phyloP scores from a whole-genome alignment of 2,329 filamentous ascomycete species.

The Penicillium expansum region DNA sequence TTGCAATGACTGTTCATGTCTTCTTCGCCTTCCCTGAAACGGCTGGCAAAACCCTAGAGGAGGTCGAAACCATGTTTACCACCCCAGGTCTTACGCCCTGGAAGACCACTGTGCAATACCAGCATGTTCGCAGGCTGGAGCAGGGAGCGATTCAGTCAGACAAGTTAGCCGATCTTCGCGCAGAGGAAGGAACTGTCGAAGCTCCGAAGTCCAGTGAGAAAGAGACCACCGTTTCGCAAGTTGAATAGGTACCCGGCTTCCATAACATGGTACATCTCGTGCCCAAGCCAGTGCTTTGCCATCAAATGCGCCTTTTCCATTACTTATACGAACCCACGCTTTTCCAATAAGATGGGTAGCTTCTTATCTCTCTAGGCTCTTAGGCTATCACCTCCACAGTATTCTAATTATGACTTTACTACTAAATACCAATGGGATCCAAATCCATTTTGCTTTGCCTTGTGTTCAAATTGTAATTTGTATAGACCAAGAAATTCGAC shows the following conservation, averaged over 20 bases:
- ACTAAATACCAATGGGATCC: not conserved
- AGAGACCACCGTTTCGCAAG: not conserved
- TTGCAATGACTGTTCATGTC: slow-evolving; percentile 64
- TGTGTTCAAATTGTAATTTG: not conserved
- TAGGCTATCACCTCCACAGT: not conserved
- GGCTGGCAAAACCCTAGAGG: slow-evolving; percentile 69
- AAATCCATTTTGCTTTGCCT: not conserved
- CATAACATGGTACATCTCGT: not conserved
- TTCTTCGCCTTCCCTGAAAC: slow-evolving; percentile 47
- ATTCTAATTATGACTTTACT: not conserved
- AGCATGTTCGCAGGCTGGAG: slow-evolving; percentile 19
- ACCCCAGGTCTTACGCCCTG: slow-evolving; percentile 28
- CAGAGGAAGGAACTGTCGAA: slow-evolving; percentile 7
- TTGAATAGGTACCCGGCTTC: not conserved
- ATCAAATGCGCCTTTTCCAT: not conserved
- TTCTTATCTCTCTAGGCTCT: not conserved
- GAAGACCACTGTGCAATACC: slow-evolving; percentile 19
- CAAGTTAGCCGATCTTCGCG: slow-evolving; percentile 13
- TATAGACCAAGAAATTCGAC: too few relatives aligned
- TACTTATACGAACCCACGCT: not conserved
- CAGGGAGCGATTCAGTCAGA: slow-evolving; percentile 14
- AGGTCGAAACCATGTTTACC: slow-evolving; percentile 70
- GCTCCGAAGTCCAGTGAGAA: slow-evolving; percentile 2
- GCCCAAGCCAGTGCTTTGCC: not conserved
- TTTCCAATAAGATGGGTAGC: not conserved